Base-by-base conservation (phyloP, 1,284 basidiomycete species). In the Sutorius eximius region DNA sequence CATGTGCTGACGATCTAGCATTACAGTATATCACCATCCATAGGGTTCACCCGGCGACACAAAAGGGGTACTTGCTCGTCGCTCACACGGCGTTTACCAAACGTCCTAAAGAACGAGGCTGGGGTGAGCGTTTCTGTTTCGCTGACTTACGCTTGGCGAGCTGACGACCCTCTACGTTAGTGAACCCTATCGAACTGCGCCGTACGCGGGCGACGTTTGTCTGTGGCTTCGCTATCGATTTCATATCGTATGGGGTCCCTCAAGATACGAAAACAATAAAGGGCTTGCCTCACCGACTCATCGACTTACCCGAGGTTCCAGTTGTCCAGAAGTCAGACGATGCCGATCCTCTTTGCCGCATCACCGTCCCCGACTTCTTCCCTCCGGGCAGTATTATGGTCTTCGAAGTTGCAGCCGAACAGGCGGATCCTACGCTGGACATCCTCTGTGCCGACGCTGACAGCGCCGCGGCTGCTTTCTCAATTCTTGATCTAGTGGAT, bases 331-430 rank as follows among this genome's bases (percentile, higher is more conserved):
- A 83, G 8, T 70, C 77, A 15, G 91, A 92, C 61, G 68, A 70
- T 24, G 83, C 86, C 55, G 91, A 90, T 0, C 80, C 85, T 0
- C 91, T 80, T 68, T 80, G 86, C 20, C 91, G 94, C 69, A 84
- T 98, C 56, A 66, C 82, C 24, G 84, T 96, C 2, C 95, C 95
- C 0, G 85, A 93, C 32, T 76, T 79, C 60, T 98, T 98, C 75
- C 93, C 93, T 30, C 94, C 95, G 0, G 95, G 95, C 9, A 93
- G 90, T 60, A 84, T 97, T 64, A 86, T 97, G 85, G 64, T 98
- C 18, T 96, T 96, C 66, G 83, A 88, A 66, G 95, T 95, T 0
- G 83, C 88, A 61, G 79, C 93, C 59, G 81, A 89, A 58, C 82
- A 83, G 24, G 73, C 87, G 60, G 82, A 89, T 61, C 59, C 78